Evolutionary conservation across 2,329 filamentous ascomycete genomes (phyloP), one percentile per base, ranked within the genome.

Genomic region (Pseudogymnoascus sp.): DNA sequence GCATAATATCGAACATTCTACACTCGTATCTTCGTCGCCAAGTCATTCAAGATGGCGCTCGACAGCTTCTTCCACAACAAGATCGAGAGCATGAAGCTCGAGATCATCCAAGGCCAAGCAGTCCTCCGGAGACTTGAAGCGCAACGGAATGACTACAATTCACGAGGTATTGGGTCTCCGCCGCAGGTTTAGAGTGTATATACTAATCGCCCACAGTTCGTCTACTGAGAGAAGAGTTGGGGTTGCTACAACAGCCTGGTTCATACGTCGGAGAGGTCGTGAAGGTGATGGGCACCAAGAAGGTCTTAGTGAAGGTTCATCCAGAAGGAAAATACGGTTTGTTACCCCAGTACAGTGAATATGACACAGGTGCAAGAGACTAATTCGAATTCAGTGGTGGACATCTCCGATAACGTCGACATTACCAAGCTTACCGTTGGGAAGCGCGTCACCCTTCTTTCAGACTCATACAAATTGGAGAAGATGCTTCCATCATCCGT

Each of bases 61-160:
- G 94, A 97, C 78, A 96, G 89, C 78, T 99, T 97, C 81, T 99
- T 96, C 77, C 90, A 94, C 79, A 97, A 97, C 83, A 99, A 99
- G 83, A 97, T 97, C 79, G 94, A 99, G 90, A 87, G 89, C 75
- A 96, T 97, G 90, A 97, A 97, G 88, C 91, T 99, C 75, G 93
- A 99, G 85, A 99, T 99, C 75, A 93, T 99, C 75, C 93, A 97
- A 78, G 93, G 94, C 61, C 94, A 99, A 79, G 93, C 94, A 61
- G 91, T 96, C 62, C 82, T 99, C 65, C 89, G 94, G 69, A 87
- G 94, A 73, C 84, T 99, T 70, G 94, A 99, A 81, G 94, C 94
- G 69, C 95, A 99, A 77, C 87, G 94, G 68, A 99, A 99, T 73
- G 94, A 99, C 78, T 97, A 97, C 83, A 99, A 99, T 81, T 97